Conservation (phyloP, 495 filamentous ascomycete genomes). For the Umbilicaria muhlenbergii region DNA sequence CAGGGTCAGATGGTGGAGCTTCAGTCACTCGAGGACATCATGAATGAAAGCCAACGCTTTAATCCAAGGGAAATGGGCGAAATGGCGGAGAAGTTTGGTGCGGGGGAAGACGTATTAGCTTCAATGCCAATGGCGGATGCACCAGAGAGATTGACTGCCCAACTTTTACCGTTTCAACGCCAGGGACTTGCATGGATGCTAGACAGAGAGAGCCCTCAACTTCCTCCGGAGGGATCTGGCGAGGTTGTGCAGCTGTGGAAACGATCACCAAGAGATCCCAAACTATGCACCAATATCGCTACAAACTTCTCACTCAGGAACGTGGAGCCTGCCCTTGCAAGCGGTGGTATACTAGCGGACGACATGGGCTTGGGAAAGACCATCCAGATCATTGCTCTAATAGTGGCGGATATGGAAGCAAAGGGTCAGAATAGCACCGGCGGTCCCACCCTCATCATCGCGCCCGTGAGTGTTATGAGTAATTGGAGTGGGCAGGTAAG, state of each 20-base stretch:
- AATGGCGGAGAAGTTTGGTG: slow-evolving; percentile 53
- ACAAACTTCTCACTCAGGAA: slow-evolving; percentile 49
- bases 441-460: slow-evolving; percentile 58
- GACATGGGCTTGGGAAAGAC: slow-evolving; percentile 96
- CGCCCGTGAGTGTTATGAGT: slow-evolving; percentile 78
- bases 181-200: slow-evolving; percentile 76
- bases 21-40: slow-evolving; percentile 42
- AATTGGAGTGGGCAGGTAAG: slow-evolving; percentile 53
- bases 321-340: slow-evolving; percentile 43
- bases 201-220: slow-evolving; percentile 51
- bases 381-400: slow-evolving; percentile 69
- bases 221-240: slow-evolving; percentile 43
- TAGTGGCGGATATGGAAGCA: slow-evolving; percentile 41
- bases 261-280: slow-evolving; percentile 22
- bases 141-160: slow-evolving; percentile 44
- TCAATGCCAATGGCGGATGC: slow-evolving; percentile 60
- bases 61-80: slow-evolving; percentile 52
- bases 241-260: slow-evolving; percentile 77
- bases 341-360: slow-evolving; percentile 77
- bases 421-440: slow-evolving; percentile 8
- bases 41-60: slow-evolving; percentile 52
- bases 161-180: slow-evolving; percentile 69
- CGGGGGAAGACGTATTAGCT: slow-evolving; percentile 50
- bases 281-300: slow-evolving; percentile 55
- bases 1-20: slow-evolving; percentile 13